Evolutionary conservation across 2,329 filamentous ascomycete genomes (phyloP), one percentile per base, ranked within the genome.

Genomic region (Talaromyces verruculosus): DNA sequence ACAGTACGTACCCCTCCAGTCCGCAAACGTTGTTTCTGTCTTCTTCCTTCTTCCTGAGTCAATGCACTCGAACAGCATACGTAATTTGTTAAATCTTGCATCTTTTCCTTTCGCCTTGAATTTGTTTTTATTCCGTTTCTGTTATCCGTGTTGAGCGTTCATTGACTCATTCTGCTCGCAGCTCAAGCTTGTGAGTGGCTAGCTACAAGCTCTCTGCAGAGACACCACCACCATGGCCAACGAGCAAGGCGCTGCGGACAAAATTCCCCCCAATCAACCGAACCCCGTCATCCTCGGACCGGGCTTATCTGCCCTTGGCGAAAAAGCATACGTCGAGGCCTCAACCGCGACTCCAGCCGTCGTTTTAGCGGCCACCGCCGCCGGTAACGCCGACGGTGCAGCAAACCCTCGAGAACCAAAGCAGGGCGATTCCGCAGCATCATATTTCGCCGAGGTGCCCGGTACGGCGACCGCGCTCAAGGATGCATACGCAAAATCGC

Each of bases 381-480:
- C 37, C 57, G 25, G 22, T 17, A 45, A 41, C 57, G 25, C 57
- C 19, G 28, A n/a, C 15, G 57, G 28, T 28, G 57, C 57, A 45
- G 64, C 64, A 28, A 59, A 69, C 30, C 53, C 65, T 13, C 13
- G 22, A 13, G 51, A 49, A 69, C 57, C 69, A 67, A 25, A 30
- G 69, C 15, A 47, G 67, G 35, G 69, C 57, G 43, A 63, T 37
- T 71, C 74, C 68, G 64, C 66, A 28, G 71, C 72, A 25, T 76
- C 74, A 35, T 77, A 76, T 68, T 76, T 75, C 68, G 68, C 69
- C 55, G 67, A 68, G 22, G 61, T 71, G n/a, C 72, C 71, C 17
- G 73, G 72, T 65, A 65, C 69, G 15, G 45, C 58, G 65, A 71
- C 55, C 30, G 66, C 60, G 25, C 37, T 47, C 53, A 64, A 63